Base-by-base conservation (phyloP, 352 stramenopile genomes). In the Globisporangium megalacanthum region DNA sequence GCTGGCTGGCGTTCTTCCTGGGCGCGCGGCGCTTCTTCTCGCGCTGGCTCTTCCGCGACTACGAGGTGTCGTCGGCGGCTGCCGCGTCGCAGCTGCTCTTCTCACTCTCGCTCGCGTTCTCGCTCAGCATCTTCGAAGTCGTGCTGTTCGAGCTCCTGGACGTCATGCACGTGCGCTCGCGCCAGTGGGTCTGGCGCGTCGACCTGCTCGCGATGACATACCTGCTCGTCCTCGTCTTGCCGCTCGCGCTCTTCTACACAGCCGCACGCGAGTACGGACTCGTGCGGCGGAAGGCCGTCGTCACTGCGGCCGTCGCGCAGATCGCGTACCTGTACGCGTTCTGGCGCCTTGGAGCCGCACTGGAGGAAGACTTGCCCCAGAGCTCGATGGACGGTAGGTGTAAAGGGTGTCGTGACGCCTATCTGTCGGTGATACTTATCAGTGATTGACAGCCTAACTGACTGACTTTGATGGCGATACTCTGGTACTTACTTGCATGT, bases 31-130 rank as follows among this genome's bases (percentile, higher is more conserved):
- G 79, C 54, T 94, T 94, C 71, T 92, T 94, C 71, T 75, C 81
- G 20, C 81, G 71, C 73, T 92, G 83, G 81, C 73, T 94, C 48
- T 92, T 94, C 65, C 79, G 78, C 14, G 83, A 94, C 66, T 94
- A 94, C 55, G 79, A 86, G 31, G 76, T 94, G 54, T 29, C 25
- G 25, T 29, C 25, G 25, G 84, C 82, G 51, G 73, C 65, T 35
- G 56, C 52, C 36, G 64, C 60, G 53, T 79, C 79, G 45, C 81
- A 81, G 49, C 56, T 84, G 51, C 74, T 94, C 46, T 94, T 94
- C 69, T 81, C 78, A 39, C 59, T 78, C 10, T 84, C 75, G 31
- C 75, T 94, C 56, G 86, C 73, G 55, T 89, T 90, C 57, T 90
- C 79, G 13, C 72, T 94, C 42, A 88, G 74, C 39, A 77, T 94